Evolutionary conservation across 75 land plant genomes (phyloP).

Genomic region (Cunninghamia lanceolata): DNA sequence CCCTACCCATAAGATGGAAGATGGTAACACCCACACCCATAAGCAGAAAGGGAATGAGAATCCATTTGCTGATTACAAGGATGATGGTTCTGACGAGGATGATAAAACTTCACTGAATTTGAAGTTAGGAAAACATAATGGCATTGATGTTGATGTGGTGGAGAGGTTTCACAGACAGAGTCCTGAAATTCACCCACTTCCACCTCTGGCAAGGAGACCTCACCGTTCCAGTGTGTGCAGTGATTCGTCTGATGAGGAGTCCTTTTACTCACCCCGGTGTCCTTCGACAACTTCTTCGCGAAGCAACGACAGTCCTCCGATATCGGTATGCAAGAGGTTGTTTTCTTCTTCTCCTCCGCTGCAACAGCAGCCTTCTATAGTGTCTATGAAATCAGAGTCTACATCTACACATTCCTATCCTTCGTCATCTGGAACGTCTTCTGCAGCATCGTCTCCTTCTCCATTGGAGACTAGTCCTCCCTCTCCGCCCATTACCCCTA

Average conservation of each 20-base stretch:
- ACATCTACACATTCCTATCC: constrained; percentile 11
- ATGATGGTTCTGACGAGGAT: background rate
- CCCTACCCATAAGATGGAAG: background rate
- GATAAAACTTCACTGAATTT: background rate
- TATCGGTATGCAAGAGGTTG: constrained; percentile 6
- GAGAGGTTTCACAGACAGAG: background rate
- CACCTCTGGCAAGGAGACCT: constrained; percentile 6
- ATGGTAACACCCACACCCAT: background rate
- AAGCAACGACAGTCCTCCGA: background rate
- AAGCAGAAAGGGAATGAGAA: background rate
- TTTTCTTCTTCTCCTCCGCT: constrained; percentile 6
- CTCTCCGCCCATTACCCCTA: constrained; percentile 8
- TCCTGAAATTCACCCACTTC: constrained; percentile 11
- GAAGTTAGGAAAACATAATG: background rate
- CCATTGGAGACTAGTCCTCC: constrained; percentile 5
- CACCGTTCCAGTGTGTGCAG: background rate
- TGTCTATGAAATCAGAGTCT: constrained; percentile 8
- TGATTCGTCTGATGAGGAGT: constrained; percentile 9
- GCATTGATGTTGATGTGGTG: background rate
- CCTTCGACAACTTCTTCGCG: background rate
- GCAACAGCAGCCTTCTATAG: constrained; percentile 3
- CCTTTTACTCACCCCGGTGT: constrained; percentile 10
- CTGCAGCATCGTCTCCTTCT: background rate
- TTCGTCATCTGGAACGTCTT: constrained; percentile 5
- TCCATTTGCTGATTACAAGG: background rate